Percentiles rank a stretch among this genome's conserved stretches.
phyloP scores from a whole-genome alignment of 2,329 filamentous ascomycete species.

The Sarocladiaceae sp. region DNA sequence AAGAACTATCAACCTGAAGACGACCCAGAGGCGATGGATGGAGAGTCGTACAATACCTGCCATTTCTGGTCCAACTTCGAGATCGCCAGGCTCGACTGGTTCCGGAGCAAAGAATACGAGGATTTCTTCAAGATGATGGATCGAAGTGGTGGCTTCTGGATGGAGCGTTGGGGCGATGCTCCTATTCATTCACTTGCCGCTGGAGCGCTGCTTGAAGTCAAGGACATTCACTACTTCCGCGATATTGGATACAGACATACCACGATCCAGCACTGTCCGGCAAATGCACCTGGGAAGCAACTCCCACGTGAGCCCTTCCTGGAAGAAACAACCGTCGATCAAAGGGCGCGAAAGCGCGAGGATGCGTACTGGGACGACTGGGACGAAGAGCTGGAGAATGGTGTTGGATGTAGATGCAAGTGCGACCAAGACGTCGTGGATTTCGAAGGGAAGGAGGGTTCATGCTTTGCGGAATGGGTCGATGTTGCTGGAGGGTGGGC shows the following conservation, averaged over 20 bases:
- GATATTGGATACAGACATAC: slow-evolving; percentile 98
- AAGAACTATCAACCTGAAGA: slow-evolving; percentile 77
- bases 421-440: slow-evolving; percentile 98
- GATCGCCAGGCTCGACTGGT: slow-evolving; percentile 91
- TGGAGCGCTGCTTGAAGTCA: slow-evolving; percentile 74
- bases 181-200: slow-evolving; percentile 97
- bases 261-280: slow-evolving; percentile 96
- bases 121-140: slow-evolving; percentile 99
- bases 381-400: slow-evolving; percentile 88
- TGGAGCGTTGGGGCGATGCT: slow-evolving; percentile 98
- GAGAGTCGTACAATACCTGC: slow-evolving; percentile 99
- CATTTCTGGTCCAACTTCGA: slow-evolving; percentile 99
- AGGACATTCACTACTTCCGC: slow-evolving; percentile 96
- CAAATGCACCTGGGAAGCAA: slow-evolving; percentile 87
- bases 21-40: slow-evolving; percentile 91
- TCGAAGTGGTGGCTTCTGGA: slow-evolving; percentile 96
- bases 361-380: slow-evolving; percentile 93
- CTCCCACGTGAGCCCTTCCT: slow-evolving; percentile 75
- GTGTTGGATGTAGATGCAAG: slow-evolving; percentile 91
- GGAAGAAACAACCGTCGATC: slow-evolving; percentile 74
- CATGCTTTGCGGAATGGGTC: slow-evolving; percentile 93
- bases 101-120: slow-evolving; percentile 94
- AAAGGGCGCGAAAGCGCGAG: slow-evolving; percentile 83
- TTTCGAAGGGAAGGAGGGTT: slow-evolving; percentile 95
- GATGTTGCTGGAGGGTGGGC: slow-evolving; percentile 95